A percentile compares a stretch with the other conserved stretches of the same genome.
These are phyloP conservation scores for Mollisia scopiformis DNA, from an alignment of 2,329 filamentous ascomycete genomes.

Conservation along the genomic window DNA sequence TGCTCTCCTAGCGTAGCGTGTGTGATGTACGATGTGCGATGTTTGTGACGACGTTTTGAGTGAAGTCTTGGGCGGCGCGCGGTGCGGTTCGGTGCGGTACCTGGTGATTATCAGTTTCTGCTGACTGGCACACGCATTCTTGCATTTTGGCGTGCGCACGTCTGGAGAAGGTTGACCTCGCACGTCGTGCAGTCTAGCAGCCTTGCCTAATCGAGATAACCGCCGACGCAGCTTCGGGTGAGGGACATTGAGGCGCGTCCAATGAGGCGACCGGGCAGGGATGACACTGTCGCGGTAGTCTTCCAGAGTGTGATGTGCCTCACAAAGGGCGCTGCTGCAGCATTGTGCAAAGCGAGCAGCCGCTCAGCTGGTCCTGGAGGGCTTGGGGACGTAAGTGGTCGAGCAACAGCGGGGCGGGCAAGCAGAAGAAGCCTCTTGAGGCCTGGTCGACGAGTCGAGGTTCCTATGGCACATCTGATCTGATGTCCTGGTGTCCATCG, in stretches of 20 bases:
- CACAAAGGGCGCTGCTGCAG: slow-evolving; percentile 30
- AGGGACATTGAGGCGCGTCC: slow-evolving; percentile 27
- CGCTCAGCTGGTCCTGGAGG: slow-evolving; percentile 27
- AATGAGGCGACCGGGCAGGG: slow-evolving; percentile 33
- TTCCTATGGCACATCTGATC: slow-evolving; percentile 12
- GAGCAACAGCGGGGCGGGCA: slow-evolving; percentile 12
- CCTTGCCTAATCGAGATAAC: slow-evolving; percentile 37
- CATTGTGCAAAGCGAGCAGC: slow-evolving; percentile 29
- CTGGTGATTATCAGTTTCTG: slow-evolving; percentile 9
- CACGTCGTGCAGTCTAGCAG: slow-evolving; percentile 17
- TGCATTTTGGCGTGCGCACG: slow-evolving; percentile 9
- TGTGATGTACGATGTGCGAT: background rate
- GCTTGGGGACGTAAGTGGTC: background rate
- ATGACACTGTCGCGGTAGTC: slow-evolving; percentile 29
- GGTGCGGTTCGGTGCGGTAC: background rate
- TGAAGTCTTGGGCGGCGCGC: background rate
- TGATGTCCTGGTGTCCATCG: background rate
- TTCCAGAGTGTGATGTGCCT: slow-evolving; percentile 33
- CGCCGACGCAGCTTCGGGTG: slow-evolving; percentile 35
- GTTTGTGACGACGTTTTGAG: background rate
- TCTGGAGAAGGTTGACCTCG: slow-evolving; percentile 20
- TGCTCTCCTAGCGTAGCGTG: too few relatives aligned
- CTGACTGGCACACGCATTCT: background rate
- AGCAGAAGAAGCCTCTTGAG: too few relatives aligned
- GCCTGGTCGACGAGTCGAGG: slow-evolving; percentile 9